These are phyloP conservation scores for Hysterangium stoloniferum DNA, from an alignment of 768 basidiomycete genomes.

Conservation along the genomic window DNA sequence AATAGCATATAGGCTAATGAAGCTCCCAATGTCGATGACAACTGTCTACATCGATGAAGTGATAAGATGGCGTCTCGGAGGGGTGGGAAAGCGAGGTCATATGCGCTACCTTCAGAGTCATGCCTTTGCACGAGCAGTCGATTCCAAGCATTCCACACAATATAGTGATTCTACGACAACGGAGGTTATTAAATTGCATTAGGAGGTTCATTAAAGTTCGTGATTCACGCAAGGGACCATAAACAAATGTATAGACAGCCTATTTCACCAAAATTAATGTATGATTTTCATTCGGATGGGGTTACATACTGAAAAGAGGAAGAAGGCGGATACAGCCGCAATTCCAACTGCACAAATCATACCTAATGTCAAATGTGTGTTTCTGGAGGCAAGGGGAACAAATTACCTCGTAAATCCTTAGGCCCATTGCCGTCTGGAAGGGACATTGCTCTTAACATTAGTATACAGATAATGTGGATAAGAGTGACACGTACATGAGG, in stretches of 20 bases:
- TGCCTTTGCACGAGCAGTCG: slow-evolving; percentile 29
- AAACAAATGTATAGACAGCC: background rate
- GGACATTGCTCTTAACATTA: too few species aligned
- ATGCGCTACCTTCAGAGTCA: slow-evolving; percentile 19
- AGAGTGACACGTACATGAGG: too few species aligned
- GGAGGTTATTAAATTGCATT: background rate
- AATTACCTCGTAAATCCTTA: too few species aligned
- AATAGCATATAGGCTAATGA: slow-evolving; percentile 29
- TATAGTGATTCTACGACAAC: slow-evolving; percentile 17
- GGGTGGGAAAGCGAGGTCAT: too few species aligned
- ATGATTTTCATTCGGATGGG: too few species aligned
- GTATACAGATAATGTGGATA: too few species aligned
- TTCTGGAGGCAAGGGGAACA: too few species aligned
- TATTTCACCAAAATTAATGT: too few species aligned
- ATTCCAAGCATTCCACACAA: slow-evolving; percentile 27
- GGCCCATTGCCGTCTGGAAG: too few species aligned
- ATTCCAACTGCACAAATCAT: too few species aligned
- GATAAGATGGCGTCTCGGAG: slow-evolving; percentile 16
- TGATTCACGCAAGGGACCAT: slow-evolving; percentile 2
- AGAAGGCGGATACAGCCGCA: slow-evolving; percentile 26
- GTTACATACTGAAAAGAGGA: slow-evolving; percentile 16
- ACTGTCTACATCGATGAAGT: background rate
- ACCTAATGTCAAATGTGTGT: too few species aligned
- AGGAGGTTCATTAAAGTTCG: too few species aligned
- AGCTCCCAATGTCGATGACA: slow-evolving; percentile 13